Evolutionary conservation across 495 filamentous ascomycete genomes (phyloP), one percentile per base, ranked within the genome.

Genomic region (Trichoderma orchidacearum): DNA sequence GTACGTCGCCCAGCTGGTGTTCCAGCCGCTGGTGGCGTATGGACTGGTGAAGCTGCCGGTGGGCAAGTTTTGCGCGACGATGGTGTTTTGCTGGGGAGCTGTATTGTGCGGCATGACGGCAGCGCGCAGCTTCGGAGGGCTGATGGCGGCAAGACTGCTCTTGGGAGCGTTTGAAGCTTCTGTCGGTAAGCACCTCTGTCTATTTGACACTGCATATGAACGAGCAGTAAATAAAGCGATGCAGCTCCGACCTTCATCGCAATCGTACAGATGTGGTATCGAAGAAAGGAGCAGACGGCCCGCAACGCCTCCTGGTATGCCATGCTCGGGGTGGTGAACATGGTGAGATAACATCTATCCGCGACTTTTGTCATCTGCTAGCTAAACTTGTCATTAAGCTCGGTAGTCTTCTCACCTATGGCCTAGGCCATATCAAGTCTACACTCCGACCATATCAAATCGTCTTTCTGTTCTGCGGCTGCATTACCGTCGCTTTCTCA

Each of bases 181-280:
- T 17, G 51, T 53, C 27, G 51, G 51, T 53, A 31, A 30, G 51
- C 15, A 15, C n/a, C 8, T 25, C 15, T 51, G 5, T 52, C 15
- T 7, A 3, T 6, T 17, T 18, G 51, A 53, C n/a, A 9, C 1
- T n/a, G 13, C 18, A 18, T 7, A 45, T 45, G 7, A 23, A 30
- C 3, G 11, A 11, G 51, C 2, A 17, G 1, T 30, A 13, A 5
- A 12, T n/a, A 13, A 18, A 15, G 3, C 2, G 56, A 53, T 13
- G 50, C 62, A 58, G 80, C 80, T 3, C 80, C 81, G 1, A 75
- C 75, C 13, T 82, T 82, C 55, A 75, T 83, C 53, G 80, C 80
- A 1, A 71, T 83, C 5, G 79, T 79, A 1, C 78, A 81, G 60
- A 81, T 83, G 79, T 84, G 81, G 81, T 84, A 79, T 62, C 68